Evolutionary conservation across 1,139 yeast species (phyloP), one percentile per base, ranked within the genome.

Genomic region (Pichia sp.): DNA sequence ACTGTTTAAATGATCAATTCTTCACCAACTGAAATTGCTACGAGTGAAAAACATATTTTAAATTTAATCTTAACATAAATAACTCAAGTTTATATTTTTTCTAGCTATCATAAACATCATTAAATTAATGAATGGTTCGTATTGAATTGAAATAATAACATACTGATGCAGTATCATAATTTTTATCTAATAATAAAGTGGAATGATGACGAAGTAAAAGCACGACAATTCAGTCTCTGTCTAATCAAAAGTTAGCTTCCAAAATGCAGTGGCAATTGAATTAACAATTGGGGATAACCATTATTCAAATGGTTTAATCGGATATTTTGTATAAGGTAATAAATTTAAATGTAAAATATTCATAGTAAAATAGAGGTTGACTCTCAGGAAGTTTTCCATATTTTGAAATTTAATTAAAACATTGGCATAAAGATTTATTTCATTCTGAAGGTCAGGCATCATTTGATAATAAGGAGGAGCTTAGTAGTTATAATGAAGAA

Each of bases 1-100:
- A 74, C 86, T 12, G 80, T n/a, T n/a, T n/a, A 67, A 57, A 78
- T 76, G 1, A 94, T 90, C 61, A 87, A 76, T 1, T 82, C 75
- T 58, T 87, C 86, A 10, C 95, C 95, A n/a, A 82, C 70, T 57
- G 86, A 85, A 2, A 94, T 94, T 26, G 81, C 73, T 20, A 80
- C 63, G 4, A 84, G 69, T 9, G 81, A 63, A 1, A 90, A 73
- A 7, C 82, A 65, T 8, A 70, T 70, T 58, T 82, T 82, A 75
- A 56, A 37, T 73, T 67, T 16, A 82, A 67, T 54, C 76, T 72
- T 39, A 67, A 64, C 22, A 83, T 69, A 42, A 81, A 72, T 54
- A 71, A 76, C 39, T 73, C 78, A 47, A 84, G 64, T 0, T 95
- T 84, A 30, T 69, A 52, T 23, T 54, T 50, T 43, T 66, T 58